These are phyloP conservation scores for Oidiodendron maius DNA, from an alignment of 495 filamentous ascomycete genomes.

Conservation along the genomic window DNA sequence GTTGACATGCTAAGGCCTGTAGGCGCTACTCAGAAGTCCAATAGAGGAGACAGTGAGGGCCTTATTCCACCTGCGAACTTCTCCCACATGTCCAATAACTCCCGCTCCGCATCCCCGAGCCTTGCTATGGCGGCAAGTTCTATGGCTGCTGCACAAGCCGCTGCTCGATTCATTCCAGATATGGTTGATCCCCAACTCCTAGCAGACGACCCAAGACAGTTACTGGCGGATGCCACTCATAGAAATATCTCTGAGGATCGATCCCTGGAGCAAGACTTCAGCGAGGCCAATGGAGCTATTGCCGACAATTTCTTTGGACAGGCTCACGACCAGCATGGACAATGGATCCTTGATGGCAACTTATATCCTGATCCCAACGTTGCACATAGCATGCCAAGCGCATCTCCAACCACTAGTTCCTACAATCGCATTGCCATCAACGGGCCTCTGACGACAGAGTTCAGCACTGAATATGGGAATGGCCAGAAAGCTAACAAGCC, in stretches of 20 bases:
- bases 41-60: slow-evolving; percentile 10
- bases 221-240: background rate
- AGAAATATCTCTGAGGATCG: slow-evolving; percentile 17
- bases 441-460: slow-evolving; percentile 46
- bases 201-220: background rate
- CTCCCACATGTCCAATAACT: background rate
- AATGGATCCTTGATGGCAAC: slow-evolving; percentile 10
- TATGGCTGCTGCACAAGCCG: slow-evolving; percentile 36
- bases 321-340: slow-evolving; percentile 12
- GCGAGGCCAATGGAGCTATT: slow-evolving; percentile 17
- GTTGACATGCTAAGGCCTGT: background rate
- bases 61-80: slow-evolving; percentile 7
- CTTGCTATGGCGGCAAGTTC: slow-evolving; percentile 17
- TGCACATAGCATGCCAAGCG: background rate
- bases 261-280: slow-evolving; percentile 11
- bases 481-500: slow-evolving; percentile 45
- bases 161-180: slow-evolving; percentile 38
- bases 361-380: slow-evolving; percentile 10
- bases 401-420: background rate
- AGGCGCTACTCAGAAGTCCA: slow-evolving; percentile 5
- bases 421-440: slow-evolving; percentile 43
- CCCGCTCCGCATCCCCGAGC: slow-evolving; percentile 14
- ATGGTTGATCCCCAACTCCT: slow-evolving; percentile 45
- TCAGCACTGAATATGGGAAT: slow-evolving; percentile 50
- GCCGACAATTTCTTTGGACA: slow-evolving; percentile 3